These are phyloP conservation scores for Leucocoprinus leucothites DNA, from an alignment of 768 basidiomycete genomes.

Conservation along the genomic window DNA sequence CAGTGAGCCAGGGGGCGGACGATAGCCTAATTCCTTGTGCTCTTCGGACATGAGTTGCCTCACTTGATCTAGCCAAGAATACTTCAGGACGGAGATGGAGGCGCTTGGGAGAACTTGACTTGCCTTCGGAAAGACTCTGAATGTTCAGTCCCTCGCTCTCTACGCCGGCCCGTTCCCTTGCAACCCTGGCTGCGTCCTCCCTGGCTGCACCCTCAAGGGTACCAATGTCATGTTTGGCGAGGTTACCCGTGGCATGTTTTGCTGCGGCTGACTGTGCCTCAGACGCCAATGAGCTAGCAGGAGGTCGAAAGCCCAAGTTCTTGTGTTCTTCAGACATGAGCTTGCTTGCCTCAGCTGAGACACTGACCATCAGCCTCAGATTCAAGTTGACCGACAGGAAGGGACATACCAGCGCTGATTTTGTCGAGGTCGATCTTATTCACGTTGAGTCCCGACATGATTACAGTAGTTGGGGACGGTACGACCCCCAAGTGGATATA, in stretches of 20 bases:
- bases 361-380: not conserved
- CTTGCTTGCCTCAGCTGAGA: not conserved
- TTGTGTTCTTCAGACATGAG: slow-evolving; percentile 4
- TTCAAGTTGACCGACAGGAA: no score
- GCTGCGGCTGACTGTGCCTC: not conserved
- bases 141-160: no score
- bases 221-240: not conserved
- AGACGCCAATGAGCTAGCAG: not conserved
- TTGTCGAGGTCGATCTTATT: not conserved
- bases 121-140: no score
- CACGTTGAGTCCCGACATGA: not conserved
- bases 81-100: no score
- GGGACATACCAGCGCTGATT: not conserved
- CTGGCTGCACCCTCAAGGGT: not conserved
- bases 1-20: no score
- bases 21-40: no score
- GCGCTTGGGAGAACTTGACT: no score
- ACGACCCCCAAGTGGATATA: no score
- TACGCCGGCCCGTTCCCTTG: not conserved
- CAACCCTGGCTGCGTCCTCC: not conserved
- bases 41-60: not conserved
- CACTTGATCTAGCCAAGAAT: not conserved
- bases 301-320: not conserved
- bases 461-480: no score
- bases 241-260: no score